Percentiles rank a stretch among this genome's conserved stretches.
Evolutionary conservation across 371 early-diverging fungal species (phyloP).

Genomic region (Lichtheimia ornata): DNA sequence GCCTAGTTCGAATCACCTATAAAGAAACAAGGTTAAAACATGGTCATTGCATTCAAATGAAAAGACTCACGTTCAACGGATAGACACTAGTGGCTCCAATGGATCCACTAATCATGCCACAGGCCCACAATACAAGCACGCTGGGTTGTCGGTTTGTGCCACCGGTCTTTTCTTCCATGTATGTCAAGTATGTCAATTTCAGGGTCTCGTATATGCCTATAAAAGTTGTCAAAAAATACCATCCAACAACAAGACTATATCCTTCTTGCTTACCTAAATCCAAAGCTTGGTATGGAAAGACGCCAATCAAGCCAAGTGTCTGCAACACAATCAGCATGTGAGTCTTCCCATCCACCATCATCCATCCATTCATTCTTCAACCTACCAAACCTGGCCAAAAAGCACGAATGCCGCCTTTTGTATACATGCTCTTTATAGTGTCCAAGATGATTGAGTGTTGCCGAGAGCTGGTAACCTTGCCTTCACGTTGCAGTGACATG

Average conservation of each 20-base stretch:
- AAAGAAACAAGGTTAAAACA: constrained; percentile 40
- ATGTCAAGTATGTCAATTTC: constrained; percentile 61
- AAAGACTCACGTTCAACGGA: constrained; percentile 57
- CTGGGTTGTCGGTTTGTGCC: constrained; percentile 41
- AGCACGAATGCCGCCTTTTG: constrained; percentile 59
- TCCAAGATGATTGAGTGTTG: constrained; percentile 16
- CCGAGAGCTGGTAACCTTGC: neutral
- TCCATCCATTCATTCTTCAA: neutral
- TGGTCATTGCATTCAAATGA: neutral
- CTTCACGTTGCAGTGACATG: constrained; percentile 50
- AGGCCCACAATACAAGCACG: constrained; percentile 55
- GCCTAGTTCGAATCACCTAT: constrained; percentile 68
- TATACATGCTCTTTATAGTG: constrained; percentile 62
- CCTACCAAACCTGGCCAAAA: constrained; percentile 74
- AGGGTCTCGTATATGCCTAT: constrained; percentile 69
- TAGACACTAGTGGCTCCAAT: constrained; percentile 71
- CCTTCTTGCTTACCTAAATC: constrained; percentile 53
- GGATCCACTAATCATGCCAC: constrained; percentile 72
- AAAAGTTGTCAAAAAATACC: neutral
- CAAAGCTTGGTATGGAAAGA: constrained; percentile 81
- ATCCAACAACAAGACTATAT: neutral
- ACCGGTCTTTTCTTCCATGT: constrained; percentile 36
- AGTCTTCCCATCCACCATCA: neutral
- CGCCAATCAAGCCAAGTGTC: constrained; percentile 64
- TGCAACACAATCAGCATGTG: constrained; percentile 8